Evolutionary conservation across 106 monocot genomes (phyloP), one percentile per base, ranked within the genome.

Genomic region (Agapanthus africanus): DNA sequence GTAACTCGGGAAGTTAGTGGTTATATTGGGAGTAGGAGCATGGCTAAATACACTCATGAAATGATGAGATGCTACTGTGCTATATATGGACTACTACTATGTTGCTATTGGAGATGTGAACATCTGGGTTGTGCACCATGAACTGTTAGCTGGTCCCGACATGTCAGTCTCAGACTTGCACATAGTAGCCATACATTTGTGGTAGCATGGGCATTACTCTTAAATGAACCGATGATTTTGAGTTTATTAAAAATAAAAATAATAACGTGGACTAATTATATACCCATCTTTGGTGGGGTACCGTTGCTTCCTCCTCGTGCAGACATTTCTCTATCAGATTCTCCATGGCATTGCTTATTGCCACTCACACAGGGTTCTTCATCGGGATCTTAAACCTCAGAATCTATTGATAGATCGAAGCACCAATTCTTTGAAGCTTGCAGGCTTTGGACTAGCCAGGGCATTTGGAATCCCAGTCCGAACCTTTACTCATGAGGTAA

Each of bases 321-420:
- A 99, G 95, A 82, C 59, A 71, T 97, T 82, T 74, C 92, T 99
- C 32, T 83, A 87, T 69, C 97, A 99, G 76, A 89, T 99, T 71
- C 89, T 99, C 31, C 74, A 82, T 47, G 97, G 92, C 65, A 84
- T 99, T 76, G 84, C 89, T 28, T 99, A 99, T 74, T 92, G 92
- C 65, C 97, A 99, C 71, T 92, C 97, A 44, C 97, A 99, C 68
- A 92, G 97, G 65, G 84, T 99, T 76, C 92, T 99, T 64, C 97
- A 99, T 68, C 86, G 97, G 30, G 92, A 99, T 79, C 65, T 99
- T 60, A 99, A 99, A 42, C 92, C 97, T 46, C 97, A 99, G 62
- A 99, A 99, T 79, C 78, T 99, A 46, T 74, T 99, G 62, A 99
- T 99, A 67, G 90, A 99, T 78, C 81, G 84, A 13, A 76, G 81